A percentile compares a stretch with the other conserved stretches of the same genome.
These are phyloP conservation scores for Plasmopara muralis DNA, from an alignment of 352 stramenopile genomes.

Conservation along the genomic window DNA sequence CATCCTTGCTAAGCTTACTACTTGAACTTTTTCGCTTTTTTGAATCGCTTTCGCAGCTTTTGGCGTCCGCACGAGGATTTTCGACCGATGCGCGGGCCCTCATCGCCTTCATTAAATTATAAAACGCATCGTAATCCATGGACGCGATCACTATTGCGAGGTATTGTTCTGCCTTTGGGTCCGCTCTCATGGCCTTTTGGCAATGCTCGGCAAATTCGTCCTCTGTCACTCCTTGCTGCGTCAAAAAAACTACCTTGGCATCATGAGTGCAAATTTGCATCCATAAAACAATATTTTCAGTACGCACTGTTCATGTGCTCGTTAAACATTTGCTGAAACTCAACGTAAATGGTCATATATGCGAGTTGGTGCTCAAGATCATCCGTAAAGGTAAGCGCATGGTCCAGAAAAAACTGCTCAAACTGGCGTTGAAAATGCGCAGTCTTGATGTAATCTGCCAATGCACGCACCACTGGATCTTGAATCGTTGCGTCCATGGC, in stretches of 20 bases:
- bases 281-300: not conserved
- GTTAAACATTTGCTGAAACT: slow-evolving; percentile 74
- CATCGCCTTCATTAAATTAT: slow-evolving; percentile 68
- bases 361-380: slow-evolving; percentile 60
- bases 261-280: not conserved
- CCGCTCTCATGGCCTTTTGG: slow-evolving; percentile 42
- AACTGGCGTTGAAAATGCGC: slow-evolving; percentile 57
- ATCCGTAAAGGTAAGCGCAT: slow-evolving; percentile 57
- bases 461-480: slow-evolving; percentile 43
- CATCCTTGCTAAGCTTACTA: slow-evolving; percentile 26
- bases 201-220: slow-evolving; percentile 53
- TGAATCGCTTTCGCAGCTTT: slow-evolving; percentile 14
- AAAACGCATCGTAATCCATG: slow-evolving; percentile 76
- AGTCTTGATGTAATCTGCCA: slow-evolving; percentile 59
- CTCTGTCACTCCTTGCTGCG: slow-evolving; percentile 39
- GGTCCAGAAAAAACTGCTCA: slow-evolving; percentile 70
- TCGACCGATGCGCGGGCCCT: slow-evolving; percentile 42
- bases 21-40: slow-evolving; percentile 17
- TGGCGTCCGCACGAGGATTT: slow-evolving; percentile 26
- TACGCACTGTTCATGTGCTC: slow-evolving; percentile 47
- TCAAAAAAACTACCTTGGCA: slow-evolving; percentile 39
- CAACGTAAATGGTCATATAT: slow-evolving; percentile 66
- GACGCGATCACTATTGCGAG: slow-evolving; percentile 71
- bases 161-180: slow-evolving; percentile 59
- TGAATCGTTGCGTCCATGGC: slow-evolving; percentile 40